Evolutionary conservation across 306 rosid species (phyloP).

Genomic region (Quercus rubra): DNA sequence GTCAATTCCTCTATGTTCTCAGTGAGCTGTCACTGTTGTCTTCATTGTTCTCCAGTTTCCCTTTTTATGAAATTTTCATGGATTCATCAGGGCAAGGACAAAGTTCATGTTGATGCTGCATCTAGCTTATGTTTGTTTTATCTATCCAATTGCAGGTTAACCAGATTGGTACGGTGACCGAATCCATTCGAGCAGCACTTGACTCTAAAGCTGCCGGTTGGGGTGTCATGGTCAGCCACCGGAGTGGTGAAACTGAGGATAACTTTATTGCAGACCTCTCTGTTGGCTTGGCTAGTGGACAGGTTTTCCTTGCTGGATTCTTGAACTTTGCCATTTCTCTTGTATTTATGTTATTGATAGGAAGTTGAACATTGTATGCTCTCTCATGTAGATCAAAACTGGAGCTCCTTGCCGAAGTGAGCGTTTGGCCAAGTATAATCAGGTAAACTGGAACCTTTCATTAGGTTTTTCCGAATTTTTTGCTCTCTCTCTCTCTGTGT

Average conservation of each 20-base stretch:
- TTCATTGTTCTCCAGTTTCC: not conserved
- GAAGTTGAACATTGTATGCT: constrained; percentile 31
- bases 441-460: constrained; percentile 43
- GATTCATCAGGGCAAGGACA: not conserved
- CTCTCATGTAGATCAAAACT: constrained; percentile 67
- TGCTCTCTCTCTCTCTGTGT: not conserved
- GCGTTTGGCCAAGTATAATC: constrained; percentile 98
- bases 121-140: constrained; percentile 10
- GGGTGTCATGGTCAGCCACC: constrained; percentile 99
- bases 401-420: constrained; percentile 99
- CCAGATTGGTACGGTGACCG: constrained; percentile 94
- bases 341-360: constrained; percentile 15
- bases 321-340: not conserved
- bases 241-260: constrained; percentile 99
- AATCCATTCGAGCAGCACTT: constrained; percentile 94
- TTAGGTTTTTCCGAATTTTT: not conserved
- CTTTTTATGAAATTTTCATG: not conserved
- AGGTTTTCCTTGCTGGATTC: constrained; percentile 45
- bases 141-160: constrained; percentile 66
- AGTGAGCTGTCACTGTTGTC: not conserved
- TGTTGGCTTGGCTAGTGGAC: constrained; percentile 99
- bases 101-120: constrained; percentile 4
- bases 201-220: constrained; percentile 99
- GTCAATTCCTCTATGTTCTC: not conserved
- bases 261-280: constrained; percentile 99